These are phyloP conservation scores for Scheffersomyces insectosa DNA, from an alignment of 1,139 yeast genomes.

Conservation along the genomic window DNA sequence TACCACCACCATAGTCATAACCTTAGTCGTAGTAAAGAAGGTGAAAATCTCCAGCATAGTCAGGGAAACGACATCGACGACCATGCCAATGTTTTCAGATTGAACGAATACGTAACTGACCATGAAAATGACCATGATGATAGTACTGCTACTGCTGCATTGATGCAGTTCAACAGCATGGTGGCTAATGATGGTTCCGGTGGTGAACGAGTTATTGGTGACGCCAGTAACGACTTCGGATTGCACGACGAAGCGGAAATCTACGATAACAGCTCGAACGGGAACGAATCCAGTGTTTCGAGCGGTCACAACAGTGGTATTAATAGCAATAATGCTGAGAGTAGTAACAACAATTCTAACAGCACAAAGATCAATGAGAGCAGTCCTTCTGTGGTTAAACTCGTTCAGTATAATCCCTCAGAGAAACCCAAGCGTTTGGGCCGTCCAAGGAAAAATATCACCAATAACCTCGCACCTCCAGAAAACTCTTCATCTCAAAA, in stretches of 20 bases:
- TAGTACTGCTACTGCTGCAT: slow-evolving; percentile 18
- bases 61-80: neutral
- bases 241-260: neutral
- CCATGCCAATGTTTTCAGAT: slow-evolving; percentile 15
- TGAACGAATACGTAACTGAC: slow-evolving; percentile 13
- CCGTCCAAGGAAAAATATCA: slow-evolving; percentile 33
- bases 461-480: slow-evolving; percentile 21
- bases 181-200: neutral
- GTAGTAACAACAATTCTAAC: neutral
- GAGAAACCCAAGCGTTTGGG: slow-evolving; percentile 36
- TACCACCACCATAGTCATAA: slow-evolving; percentile 1
- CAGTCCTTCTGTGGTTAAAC: slow-evolving; percentile 9
- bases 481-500: slow-evolving; percentile 31
- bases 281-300: no score
- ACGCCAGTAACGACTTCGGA: slow-evolving; percentile 1
- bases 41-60: neutral
- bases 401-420: slow-evolving; percentile 38
- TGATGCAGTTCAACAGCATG: slow-evolving; percentile 14
- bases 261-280: no score
- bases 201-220: slow-evolving; percentile 7
- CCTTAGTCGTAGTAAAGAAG: slow-evolving; percentile 2
- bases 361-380: neutral
- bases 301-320: neutral
- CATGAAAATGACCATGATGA: slow-evolving; percentile 7
- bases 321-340: neutral